Base-by-base conservation (phyloP, 2,329 filamentous ascomycete genomes). In the Helminthosporium solani region DNA sequence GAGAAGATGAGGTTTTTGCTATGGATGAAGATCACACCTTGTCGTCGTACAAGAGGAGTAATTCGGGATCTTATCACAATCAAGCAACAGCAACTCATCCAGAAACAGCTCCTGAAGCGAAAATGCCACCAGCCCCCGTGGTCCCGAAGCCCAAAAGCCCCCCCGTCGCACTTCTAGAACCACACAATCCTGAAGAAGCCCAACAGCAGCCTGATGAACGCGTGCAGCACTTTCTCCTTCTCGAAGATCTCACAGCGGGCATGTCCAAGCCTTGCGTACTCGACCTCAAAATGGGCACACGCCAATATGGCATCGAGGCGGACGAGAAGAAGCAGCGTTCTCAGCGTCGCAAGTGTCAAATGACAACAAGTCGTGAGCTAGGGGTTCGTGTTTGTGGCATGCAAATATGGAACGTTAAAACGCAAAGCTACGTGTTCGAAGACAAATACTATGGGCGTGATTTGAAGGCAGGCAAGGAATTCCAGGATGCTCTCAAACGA, bases 231-330 rank as follows among this genome's bases (percentile, higher is more conserved):
- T 99, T 99, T 66, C 76, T 99, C 12, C 78, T 99, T 1, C 75
- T 99, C 8, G 94, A 99, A 70, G 94, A 99, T 67, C 79, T 99
- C 38, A 99, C 94, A 1, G 88, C 92, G 2, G 92, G 92, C 27
- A 97, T 99, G 94, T 91, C 90, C 66, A 85, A 88, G 40, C 94
- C 94, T 4, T 97, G 94, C 71, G 95, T 99, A 49, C 87, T 99
- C 70, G 94, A 99, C 66, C 77, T 99, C 52, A 99, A 99, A 68
- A 99, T 99, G 94, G 94, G 94, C 16, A 99, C 94, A 7, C 85
- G 94, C 2, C 94, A 99, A 66, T 97, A 96, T 67, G 94, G 94
- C 7, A 84, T 97, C 11, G 91, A 97, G 57, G 94, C 94, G 2
- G 85, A 81, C 42, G 84, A 90, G 34, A 95, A 95, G 76, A 99